Evolutionary conservation across 176 grass and related monocot genomes (phyloP).

Genomic region (Hsuehochloa calcarea): DNA sequence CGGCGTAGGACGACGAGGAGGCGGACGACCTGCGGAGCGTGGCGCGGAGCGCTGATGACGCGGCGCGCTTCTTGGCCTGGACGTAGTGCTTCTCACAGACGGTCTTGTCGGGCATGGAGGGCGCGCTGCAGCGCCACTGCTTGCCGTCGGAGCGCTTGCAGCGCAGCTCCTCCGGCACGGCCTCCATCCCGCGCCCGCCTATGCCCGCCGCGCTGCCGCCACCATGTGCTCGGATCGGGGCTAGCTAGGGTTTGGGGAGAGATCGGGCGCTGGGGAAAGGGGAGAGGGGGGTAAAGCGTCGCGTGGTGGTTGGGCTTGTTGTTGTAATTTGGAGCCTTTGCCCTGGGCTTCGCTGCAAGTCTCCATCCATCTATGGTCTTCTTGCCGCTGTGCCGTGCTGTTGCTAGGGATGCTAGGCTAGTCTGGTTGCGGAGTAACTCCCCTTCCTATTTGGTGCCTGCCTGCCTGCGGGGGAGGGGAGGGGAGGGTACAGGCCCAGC

Average conservation of each 20-base stretch:
- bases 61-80: conserved; percentile 94
- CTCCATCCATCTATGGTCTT: conserved; percentile 27
- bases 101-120: conserved; percentile 94
- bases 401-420: neutral
- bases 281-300: conserved; percentile 1
- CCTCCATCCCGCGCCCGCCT: conserved; percentile 25
- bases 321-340: conserved; percentile 39
- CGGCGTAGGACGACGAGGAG: neutral
- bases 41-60: conserved; percentile 80
- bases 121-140: conserved; percentile 96
- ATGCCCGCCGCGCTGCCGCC: neutral
- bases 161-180: conserved; percentile 74
- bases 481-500: neutral
- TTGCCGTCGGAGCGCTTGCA: conserved; percentile 99
- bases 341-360: conserved; percentile 40
- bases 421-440: conserved; percentile 18
- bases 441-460: conserved; percentile 21
- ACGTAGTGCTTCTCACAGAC: conserved; percentile 99
- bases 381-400: neutral
- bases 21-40: conserved; percentile 57
- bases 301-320: conserved; percentile 36
- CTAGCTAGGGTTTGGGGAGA: conserved; percentile 46
- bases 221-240: conserved; percentile 28
- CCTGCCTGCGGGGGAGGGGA: neutral
- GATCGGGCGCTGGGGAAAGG: neutral